Percentiles rank a stretch among this genome's conserved stretches.
Conservation (phyloP, 345 rosid species). For the Corchorus capsularis region DNA sequence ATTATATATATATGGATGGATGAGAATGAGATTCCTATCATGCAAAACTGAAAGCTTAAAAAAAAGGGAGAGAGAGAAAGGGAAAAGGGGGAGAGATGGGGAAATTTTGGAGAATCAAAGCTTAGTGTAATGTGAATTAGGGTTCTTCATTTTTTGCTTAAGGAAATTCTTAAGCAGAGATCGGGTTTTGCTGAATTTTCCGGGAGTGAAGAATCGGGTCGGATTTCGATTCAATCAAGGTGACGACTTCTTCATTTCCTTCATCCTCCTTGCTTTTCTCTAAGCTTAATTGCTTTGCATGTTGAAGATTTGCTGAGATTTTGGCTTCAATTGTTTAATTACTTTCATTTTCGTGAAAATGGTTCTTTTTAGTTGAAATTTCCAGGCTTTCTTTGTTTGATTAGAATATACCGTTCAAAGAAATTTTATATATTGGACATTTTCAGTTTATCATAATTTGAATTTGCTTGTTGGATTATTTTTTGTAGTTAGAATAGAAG, state of each 20-base stretch:
- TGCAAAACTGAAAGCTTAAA: not conserved
- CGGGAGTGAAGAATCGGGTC: not conserved
- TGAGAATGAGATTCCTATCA: not conserved
- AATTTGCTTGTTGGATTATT: conserved; percentile 5
- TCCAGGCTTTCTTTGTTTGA: not conserved
- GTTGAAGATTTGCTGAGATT: not conserved
- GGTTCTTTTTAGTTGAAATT: not conserved
- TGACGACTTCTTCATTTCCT: not conserved
- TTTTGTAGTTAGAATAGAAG: not conserved
- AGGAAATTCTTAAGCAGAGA: not conserved
- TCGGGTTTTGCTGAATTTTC: conserved; percentile 1
- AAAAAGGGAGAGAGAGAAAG: not conserved
- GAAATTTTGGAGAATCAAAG: too few relatives aligned
- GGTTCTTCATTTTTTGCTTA: not conserved
- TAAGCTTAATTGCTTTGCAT: conserved; percentile 5
- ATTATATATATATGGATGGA: not conserved
- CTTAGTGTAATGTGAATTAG: too few relatives aligned
- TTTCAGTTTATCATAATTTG: not conserved
- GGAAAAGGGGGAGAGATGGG: not conserved
- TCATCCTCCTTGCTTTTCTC: not conserved
- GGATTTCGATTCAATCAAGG: conserved; percentile 9
- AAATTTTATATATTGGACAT: not conserved
- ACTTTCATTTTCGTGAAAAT: not conserved
- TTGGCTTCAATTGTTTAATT: conserved; percentile 9
- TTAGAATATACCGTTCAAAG: not conserved